phyloP scores from a whole-genome alignment of 2,329 filamentous ascomycete genomes.

The Phoma sp. region DNA sequence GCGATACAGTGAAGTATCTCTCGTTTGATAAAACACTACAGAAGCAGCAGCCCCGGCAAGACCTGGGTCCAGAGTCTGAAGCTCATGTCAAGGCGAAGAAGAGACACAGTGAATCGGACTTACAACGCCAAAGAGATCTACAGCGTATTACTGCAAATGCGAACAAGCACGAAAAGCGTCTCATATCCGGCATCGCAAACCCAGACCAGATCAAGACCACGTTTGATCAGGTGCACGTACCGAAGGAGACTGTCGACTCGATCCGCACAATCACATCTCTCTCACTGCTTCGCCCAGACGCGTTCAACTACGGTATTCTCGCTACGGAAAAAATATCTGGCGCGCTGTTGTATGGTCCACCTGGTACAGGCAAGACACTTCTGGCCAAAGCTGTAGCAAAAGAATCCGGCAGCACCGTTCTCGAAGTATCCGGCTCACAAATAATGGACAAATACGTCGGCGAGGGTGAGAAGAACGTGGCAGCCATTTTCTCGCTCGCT shows the following conservation, averaged over 20 bases:
- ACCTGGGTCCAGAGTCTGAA: constrained; percentile 9
- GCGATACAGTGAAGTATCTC: constrained; percentile 56
- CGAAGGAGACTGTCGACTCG: constrained; percentile 81
- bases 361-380: constrained; percentile 70
- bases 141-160: constrained; percentile 32
- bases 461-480: constrained; percentile 92
- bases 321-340: constrained; percentile 90
- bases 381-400: constrained; percentile 70
- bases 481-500: constrained; percentile 87
- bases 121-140: constrained; percentile 61
- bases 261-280: constrained; percentile 88
- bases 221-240: constrained; percentile 85
- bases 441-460: constrained; percentile 98
- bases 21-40: constrained; percentile 29
- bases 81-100: constrained; percentile 17
- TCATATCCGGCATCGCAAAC: constrained; percentile 82
- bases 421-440: constrained; percentile 88
- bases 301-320: constrained; percentile 94
- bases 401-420: constrained; percentile 69
- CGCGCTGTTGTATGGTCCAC: constrained; percentile 84
- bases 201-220: constrained; percentile 82
- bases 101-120: constrained; percentile 18
- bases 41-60: constrained; percentile 12
- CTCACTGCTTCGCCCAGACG: constrained; percentile 84
- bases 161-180: constrained; percentile 80